Conservation (phyloP, 2,329 filamentous ascomycete species). For the Diaporthe sp. region DNA sequence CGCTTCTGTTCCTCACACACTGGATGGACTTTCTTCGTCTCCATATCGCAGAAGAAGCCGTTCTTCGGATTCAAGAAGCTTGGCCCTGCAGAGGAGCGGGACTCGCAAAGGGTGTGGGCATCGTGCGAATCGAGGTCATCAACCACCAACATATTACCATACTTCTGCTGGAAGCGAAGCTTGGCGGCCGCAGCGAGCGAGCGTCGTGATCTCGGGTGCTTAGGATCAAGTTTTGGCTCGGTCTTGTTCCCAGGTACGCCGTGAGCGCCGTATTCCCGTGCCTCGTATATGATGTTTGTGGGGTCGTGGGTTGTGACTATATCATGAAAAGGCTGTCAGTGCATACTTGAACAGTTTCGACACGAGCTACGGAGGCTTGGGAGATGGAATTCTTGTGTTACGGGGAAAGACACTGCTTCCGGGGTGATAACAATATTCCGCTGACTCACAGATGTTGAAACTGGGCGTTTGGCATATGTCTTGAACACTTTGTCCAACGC, state of each 20-base stretch:
- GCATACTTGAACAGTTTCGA: not conserved
- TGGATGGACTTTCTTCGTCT: not conserved
- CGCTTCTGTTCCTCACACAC: not conserved
- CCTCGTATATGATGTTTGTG: not conserved
- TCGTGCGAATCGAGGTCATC: not conserved
- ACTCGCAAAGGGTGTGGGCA: not conserved
- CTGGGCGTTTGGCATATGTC: not conserved
- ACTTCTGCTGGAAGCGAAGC: not conserved
- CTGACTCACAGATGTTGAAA: not conserved
- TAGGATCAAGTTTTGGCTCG: not conserved
- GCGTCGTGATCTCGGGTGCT: not conserved
- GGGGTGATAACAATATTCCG: not conserved
- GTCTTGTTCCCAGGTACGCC: not conserved
- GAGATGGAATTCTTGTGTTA: not conserved
- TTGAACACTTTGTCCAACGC: not conserved
- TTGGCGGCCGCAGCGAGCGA: not conserved
- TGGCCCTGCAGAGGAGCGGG: not conserved
- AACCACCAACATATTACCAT: not conserved
- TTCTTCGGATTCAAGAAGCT: not conserved
- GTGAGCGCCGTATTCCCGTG: not conserved
- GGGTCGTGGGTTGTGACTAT: not conserved
- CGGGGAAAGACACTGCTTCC: not conserved
- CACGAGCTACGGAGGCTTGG: not conserved
- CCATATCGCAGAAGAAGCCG: not conserved
- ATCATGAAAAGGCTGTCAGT: not conserved